These are phyloP conservation scores for Candida sp. DNA, from an alignment of 1,139 yeast species.

Conservation along the genomic window DNA sequence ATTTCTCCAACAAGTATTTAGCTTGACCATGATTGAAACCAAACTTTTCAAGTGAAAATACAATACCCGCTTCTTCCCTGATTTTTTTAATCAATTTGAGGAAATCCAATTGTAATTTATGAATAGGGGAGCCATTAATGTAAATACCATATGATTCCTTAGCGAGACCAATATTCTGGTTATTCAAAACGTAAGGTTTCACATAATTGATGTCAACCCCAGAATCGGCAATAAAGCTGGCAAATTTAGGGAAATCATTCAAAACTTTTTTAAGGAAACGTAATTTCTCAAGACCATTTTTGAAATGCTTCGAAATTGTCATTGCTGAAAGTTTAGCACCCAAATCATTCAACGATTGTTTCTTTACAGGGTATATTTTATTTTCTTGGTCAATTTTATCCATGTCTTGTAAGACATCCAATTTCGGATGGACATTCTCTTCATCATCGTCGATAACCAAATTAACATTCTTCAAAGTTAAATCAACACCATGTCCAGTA, in stretches of 20 bases:
- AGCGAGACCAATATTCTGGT: constrained; percentile 31
- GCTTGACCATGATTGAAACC: constrained; percentile 38
- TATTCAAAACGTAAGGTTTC: constrained; percentile 18
- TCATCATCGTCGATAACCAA: constrained; percentile 64
- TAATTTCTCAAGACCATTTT: constrained; percentile 20
- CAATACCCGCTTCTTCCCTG: constrained; percentile 31
- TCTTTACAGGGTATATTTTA: constrained; percentile 20
- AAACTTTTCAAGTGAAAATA: constrained; percentile 23
- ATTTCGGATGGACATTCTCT: constrained; percentile 15
- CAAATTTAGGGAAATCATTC: constrained; percentile 50
- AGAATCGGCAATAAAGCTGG: constrained; percentile 23
- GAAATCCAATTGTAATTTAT: constrained; percentile 41
- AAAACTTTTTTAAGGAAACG: constrained; percentile 34
- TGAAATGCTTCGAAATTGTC: constrained; percentile 26
- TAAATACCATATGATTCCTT: constrained; percentile 50
- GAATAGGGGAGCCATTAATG: constrained; percentile 58
- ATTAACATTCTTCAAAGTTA: constrained; percentile 61
- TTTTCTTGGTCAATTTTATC: constrained; percentile 7
- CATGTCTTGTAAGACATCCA: constrained; percentile 9
- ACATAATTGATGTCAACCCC: constrained; percentile 14
- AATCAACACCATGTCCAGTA: constrained; percentile 65
- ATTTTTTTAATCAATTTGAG: constrained; percentile 33
- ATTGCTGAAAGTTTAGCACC: constrained; percentile 48
- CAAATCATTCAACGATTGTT: constrained; percentile 30
- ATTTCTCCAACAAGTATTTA: constrained; percentile 37